Evolutionary conservation across 805 yeast species (phyloP).

Genomic region (Kodamaea kaohsiungensis): DNA sequence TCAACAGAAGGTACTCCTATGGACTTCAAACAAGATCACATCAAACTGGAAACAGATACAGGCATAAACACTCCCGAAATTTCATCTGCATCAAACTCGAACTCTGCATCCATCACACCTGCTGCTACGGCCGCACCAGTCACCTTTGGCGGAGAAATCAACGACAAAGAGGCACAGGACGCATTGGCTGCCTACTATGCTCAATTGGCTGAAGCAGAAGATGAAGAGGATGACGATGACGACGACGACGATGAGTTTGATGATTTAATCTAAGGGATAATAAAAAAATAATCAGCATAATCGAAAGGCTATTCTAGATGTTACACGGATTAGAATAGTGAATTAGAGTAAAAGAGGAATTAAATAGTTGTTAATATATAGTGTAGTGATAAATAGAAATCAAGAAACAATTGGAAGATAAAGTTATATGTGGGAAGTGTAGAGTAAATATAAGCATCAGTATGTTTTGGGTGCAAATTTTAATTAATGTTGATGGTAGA

Average conservation of each 20-base stretch:
- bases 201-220: constrained; percentile 66
- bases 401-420: too few relatives aligned
- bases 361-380: background rate
- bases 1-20: constrained; percentile 22
- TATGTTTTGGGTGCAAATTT: too few relatives aligned
- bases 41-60: constrained; percentile 9
- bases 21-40: constrained; percentile 7
- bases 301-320: background rate
- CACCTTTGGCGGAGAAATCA: constrained; percentile 19
- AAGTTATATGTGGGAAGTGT: too few relatives aligned
- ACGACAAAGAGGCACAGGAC: constrained; percentile 68
- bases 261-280: constrained; percentile 21
- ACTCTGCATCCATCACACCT: background rate
- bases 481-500: too few relatives aligned
- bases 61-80: background rate
- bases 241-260: constrained; percentile 41
- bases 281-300: background rate
- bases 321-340: background rate
- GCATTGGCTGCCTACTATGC: constrained; percentile 71
- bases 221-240: constrained; percentile 60
- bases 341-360: too few relatives aligned
- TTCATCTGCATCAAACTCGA: constrained; percentile 3
- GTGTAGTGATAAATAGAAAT: too few relatives aligned
- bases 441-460: too few relatives aligned
- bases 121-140: background rate